phyloP scores from a whole-genome alignment of 1,284 basidiomycete genomes.

The Austroboletus niveus region DNA sequence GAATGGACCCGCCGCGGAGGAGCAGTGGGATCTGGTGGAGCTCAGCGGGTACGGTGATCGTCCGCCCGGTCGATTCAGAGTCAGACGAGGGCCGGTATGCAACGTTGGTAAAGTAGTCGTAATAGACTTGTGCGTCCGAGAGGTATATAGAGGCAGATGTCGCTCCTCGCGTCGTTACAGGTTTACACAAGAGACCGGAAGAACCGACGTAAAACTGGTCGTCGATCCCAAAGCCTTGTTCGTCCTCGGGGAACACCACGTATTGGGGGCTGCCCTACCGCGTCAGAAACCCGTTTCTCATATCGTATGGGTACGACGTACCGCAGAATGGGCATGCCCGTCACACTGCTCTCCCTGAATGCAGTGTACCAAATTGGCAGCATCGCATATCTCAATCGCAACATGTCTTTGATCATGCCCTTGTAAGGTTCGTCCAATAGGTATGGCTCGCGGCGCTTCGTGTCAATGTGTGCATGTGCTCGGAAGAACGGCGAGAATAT shows the following conservation, averaged over 20 bases:
- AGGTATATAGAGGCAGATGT: slow-evolving; percentile 80
- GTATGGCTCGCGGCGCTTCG: slow-evolving; percentile 96
- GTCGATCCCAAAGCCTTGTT: slow-evolving; percentile 82
- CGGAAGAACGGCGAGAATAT: slow-evolving; percentile 97
- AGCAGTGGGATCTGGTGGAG: slow-evolving; percentile 84
- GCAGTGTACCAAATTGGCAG: slow-evolving; percentile 97
- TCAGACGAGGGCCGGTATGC: slow-evolving; percentile 14
- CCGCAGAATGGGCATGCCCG: slow-evolving; percentile 80
- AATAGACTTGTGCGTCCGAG: slow-evolving; percentile 91
- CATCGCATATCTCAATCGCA: slow-evolving; percentile 86
- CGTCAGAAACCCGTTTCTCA: slow-evolving; percentile 2
- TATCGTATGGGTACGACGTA: slow-evolving; percentile 31
- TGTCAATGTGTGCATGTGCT: slow-evolving; percentile 97
- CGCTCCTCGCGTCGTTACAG: slow-evolving; percentile 77
- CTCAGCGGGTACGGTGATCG: slow-evolving; percentile 72
- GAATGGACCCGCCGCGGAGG: slow-evolving; percentile 89
- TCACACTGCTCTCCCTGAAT: slow-evolving; percentile 82
- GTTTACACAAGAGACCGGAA: slow-evolving; percentile 90
- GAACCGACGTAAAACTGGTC: slow-evolving; percentile 94
- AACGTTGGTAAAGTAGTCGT: slow-evolving; percentile 81
- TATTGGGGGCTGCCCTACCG: slow-evolving; percentile 77
- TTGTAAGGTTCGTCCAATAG: slow-evolving; percentile 89
- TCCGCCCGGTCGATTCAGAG: slow-evolving; percentile 20
- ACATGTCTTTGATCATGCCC: slow-evolving; percentile 73
- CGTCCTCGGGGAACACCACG: slow-evolving; percentile 87